Base-by-base conservation (phyloP, 176 grass and related monocot genomes). In the Cocos nucifera region DNA sequence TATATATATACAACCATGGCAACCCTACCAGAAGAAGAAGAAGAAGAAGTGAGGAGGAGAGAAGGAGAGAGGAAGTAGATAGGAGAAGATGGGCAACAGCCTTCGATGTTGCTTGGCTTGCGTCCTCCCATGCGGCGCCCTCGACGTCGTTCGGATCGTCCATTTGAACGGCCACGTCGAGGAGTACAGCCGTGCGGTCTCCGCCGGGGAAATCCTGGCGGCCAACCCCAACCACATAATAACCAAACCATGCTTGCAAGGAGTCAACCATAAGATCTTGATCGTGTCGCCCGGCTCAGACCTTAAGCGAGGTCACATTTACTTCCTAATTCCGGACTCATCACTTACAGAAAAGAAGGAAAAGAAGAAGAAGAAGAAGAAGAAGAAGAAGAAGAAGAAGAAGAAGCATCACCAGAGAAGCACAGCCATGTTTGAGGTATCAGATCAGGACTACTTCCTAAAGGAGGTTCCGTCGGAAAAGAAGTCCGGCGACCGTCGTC, bases 21-120 rank as follows among this genome's bases (percentile, higher is more conserved):
- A 44, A 44, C 2, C 35, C 10, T 6, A 14, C 35, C 8, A 44
- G 35, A 44, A 44, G 35, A 44, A 12, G 9, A 44, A 44, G 35
- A 44, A 44, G 35, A 44, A 44, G 35, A 44, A 44, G 32, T 12
- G 2, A 12, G 12, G 35, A 44, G 4, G 26, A 27, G 4, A 27
- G 4, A 4, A 27, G 28, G 28, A 30, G 28, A 12, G 35, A 44
- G 6, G 9, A 20, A 28, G 35, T 17, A 24, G 65, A 19, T 14
- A 39, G 65, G 15, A 55, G 62, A 62, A 58, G 54, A 95, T 95
- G 91, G 91, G 91, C 55, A 95, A 95, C 66, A 95, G 83, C 83
- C 78, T 90, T 19, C 80, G 86, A 64, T 95, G 91, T 67, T 95
- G 83, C 78, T 74, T 95, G 50, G 91, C 91, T 9, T 95, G 91